Evolutionary conservation across 208 protist genomes (phyloP).

Genomic region (Trypanosoma congolense): DNA sequence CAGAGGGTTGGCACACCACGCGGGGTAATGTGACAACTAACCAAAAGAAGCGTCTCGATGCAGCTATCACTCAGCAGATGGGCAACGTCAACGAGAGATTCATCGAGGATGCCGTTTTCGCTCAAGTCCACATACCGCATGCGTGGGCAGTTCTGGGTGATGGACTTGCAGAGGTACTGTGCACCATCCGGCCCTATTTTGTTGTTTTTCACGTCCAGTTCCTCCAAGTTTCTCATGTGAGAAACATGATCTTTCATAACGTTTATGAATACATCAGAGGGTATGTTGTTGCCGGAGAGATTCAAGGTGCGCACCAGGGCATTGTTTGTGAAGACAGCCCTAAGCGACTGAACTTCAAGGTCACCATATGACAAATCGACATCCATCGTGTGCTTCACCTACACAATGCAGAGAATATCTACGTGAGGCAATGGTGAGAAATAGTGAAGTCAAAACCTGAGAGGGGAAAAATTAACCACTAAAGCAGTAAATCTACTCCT

Average conservation of each 20-base stretch:
- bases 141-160: constrained; percentile 50
- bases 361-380: constrained; percentile 68
- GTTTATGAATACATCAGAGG: constrained; percentile 34
- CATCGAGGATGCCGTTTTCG: constrained; percentile 81
- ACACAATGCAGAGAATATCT: not conserved
- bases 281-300: constrained; percentile 76
- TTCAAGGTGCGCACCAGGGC: constrained; percentile 50
- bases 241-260: constrained; percentile 49
- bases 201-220: constrained; percentile 84
- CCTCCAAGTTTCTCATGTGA: constrained; percentile 51
- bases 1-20: constrained; percentile 68
- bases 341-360: constrained; percentile 42
- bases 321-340: constrained; percentile 31
- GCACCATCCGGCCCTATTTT: constrained; percentile 61
- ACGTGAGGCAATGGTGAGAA: not conserved
- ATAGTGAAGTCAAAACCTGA: not conserved
- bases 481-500: too few species aligned
- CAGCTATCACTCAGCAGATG: constrained; percentile 40
- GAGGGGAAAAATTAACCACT: too few species aligned
- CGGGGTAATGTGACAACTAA: constrained; percentile 76
- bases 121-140: constrained; percentile 75
- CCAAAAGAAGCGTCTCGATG: constrained; percentile 58
- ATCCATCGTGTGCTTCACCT: constrained; percentile 11
- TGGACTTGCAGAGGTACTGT: constrained; percentile 49
- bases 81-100: constrained; percentile 52